Base-by-base conservation (phyloP, 768 basidiomycete species). In the Hygrophorus pudorinus region DNA sequence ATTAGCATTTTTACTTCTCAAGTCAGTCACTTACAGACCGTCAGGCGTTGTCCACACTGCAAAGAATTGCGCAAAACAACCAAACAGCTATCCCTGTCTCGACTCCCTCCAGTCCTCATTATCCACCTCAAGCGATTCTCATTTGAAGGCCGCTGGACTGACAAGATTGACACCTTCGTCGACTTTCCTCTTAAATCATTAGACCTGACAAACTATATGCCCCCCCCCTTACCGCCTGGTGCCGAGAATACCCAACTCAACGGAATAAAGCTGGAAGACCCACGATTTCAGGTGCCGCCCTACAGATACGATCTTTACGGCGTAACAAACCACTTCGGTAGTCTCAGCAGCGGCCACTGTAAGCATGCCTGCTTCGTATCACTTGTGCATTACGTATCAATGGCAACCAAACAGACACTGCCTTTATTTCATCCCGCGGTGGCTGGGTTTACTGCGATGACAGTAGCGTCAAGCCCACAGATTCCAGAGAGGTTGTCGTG, bases 381-480 rank as follows among this genome's bases (percentile, higher is more conserved):
- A 20, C 27, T 20, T 27, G 13, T 40, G 28, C 24, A 18, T 32
- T 20, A 20, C 8, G 6, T 41, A 17, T 18, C 37, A 24, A 41
- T 42, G 18, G 38, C 36, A 39, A 33, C 39, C 42, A 43, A 49
- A 4, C 53, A 96, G 94, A 98, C 60, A 98, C 94, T 37, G 91
- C 96, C 14, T 92, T 80, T 55, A 79, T 99, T 41, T 77, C 87
- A 29, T 89, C 85, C 12, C 72, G 81, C 42, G 83, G 85, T 28
- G 81, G 85, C 30, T 99, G 96, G 96, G 65, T 82, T 58, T 88
- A 88, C 55, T 93, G 91, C 58, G 92, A 96, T 55, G 94, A 98
- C 60, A 92, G 91, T 55, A 85, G 85, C 53, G 73, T 97, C 48
- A 78, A 78, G 39, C 56, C 72, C 35, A 79, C 78, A 21, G 79